Percentiles rank a stretch among this genome's conserved stretches.
Conservation (phyloP, 495 filamentous ascomycete species). For the Xylaria castorea region DNA sequence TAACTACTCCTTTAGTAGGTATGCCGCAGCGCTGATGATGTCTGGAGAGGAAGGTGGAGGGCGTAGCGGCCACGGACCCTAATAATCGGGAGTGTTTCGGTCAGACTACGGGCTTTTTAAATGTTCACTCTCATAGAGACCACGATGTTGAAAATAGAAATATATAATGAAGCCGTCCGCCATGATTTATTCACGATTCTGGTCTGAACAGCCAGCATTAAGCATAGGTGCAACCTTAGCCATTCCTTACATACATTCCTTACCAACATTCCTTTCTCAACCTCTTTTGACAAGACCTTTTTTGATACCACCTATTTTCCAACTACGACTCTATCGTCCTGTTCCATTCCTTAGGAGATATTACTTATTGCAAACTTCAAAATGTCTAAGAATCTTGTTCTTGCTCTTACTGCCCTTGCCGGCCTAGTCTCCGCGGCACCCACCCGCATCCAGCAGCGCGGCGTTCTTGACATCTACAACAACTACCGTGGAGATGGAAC, state of each 20-base stretch:
- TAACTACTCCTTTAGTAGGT: not conserved
- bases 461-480: constrained; percentile 9
- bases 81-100: not conserved
- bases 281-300: constrained; percentile 10
- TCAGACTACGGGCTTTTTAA: not conserved
- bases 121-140: not conserved
- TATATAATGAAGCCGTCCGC: constrained; percentile 12
- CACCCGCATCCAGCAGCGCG: constrained; percentile 8
- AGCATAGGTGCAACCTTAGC: constrained; percentile 11
- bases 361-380: constrained; percentile 14
- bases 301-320: not conserved
- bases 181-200: not conserved
- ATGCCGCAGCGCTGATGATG: not conserved
- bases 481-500: constrained; percentile 33
- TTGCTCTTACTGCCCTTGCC: constrained; percentile 10
- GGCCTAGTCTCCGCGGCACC: constrained; percentile 20
- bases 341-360: constrained; percentile 2
- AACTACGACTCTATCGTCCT: not conserved
- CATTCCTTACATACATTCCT: constrained; percentile 24
- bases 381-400: constrained; percentile 23
- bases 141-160: not conserved
- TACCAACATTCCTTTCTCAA: constrained; percentile 3
- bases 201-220: not conserved
- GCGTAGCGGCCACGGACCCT: not conserved
- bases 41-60: constrained; percentile 10